These are phyloP conservation scores for Whalleya microplaca DNA, from an alignment of 2,329 filamentous ascomycete genomes.

Conservation along the genomic window DNA sequence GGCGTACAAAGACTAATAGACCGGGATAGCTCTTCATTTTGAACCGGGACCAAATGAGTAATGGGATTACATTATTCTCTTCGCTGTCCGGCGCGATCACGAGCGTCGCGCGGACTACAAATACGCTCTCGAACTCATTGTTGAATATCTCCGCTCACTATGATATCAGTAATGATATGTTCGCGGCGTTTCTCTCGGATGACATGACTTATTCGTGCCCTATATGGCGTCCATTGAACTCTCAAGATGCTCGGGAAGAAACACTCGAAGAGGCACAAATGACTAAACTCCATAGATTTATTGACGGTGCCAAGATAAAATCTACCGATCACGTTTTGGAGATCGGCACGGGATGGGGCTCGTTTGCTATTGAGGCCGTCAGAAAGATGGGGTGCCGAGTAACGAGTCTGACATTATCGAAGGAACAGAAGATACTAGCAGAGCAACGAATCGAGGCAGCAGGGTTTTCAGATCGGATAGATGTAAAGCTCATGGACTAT, in stretches of 20 bases:
- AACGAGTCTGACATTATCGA: constrained; percentile 69
- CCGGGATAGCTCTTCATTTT: constrained; percentile 65
- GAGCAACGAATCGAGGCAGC: constrained; percentile 66
- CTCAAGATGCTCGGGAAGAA: constrained; percentile 51
- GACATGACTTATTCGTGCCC: constrained; percentile 80
- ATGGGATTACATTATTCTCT: constrained; percentile 66
- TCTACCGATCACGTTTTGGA: constrained; percentile 70
- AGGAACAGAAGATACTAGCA: constrained; percentile 70
- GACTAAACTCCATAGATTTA: constrained; percentile 68
- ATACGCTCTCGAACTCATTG: constrained; percentile 60
- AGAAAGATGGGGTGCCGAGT: constrained; percentile 68
- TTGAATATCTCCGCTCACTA: constrained; percentile 75
- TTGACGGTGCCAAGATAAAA: constrained; percentile 67
- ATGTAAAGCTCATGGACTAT: constrained; percentile 72
- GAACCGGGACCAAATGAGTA: constrained; percentile 66
- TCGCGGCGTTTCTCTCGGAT: constrained; percentile 71
- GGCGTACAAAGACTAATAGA: constrained; percentile 22
- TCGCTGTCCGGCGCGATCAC: constrained; percentile 61
- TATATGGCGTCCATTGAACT: constrained; percentile 59
- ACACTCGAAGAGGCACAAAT: constrained; percentile 67
- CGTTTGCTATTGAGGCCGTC: constrained; percentile 72
- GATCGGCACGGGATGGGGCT: constrained; percentile 78
- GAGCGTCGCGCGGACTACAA: constrained; percentile 59
- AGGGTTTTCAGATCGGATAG: constrained; percentile 62
- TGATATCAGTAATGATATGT: constrained; percentile 77